phyloP scores from a whole-genome alignment of 1,284 basidiomycete genomes.

The Anthracocystis setariae region DNA sequence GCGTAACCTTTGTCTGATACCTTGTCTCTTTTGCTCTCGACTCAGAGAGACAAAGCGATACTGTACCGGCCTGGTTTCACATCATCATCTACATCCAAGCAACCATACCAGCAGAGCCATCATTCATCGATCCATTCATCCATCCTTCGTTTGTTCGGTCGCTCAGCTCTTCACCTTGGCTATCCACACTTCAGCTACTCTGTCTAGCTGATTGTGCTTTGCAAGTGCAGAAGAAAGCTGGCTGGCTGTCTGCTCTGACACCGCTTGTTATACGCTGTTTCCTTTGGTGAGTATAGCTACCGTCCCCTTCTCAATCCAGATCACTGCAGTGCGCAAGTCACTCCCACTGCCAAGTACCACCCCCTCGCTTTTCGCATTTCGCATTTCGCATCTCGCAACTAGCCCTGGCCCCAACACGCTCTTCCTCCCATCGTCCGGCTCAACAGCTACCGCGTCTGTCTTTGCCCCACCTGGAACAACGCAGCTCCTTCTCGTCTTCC shows the following conservation, averaged over 20 bases:
- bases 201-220: neutral
- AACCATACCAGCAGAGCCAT: too few relatives aligned
- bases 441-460: too few relatives aligned
- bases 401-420: neutral
- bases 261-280: neutral
- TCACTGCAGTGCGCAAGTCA: too few relatives aligned
- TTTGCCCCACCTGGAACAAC: neutral
- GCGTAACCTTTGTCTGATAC: slow-evolving; percentile 32
- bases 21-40: slow-evolving; percentile 5
- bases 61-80: slow-evolving; percentile 23
- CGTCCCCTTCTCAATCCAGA: neutral
- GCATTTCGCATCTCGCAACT: too few relatives aligned
- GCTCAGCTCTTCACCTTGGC: neutral
- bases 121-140: neutral
- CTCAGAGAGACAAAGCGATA: slow-evolving; percentile 10
- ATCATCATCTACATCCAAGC: neutral
- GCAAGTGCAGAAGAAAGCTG: slow-evolving; percentile 7
- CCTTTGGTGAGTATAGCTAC: slow-evolving; percentile 12
- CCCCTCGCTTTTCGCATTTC: neutral
- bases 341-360: too few relatives aligned
- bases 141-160: too few relatives aligned
- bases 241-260: neutral
- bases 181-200: neutral
- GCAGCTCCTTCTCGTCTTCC: neutral
- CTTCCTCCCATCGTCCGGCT: too few relatives aligned